Conservation (phyloP, 148 eudicot genomes). For the Chenopodium berlandieri region DNA sequence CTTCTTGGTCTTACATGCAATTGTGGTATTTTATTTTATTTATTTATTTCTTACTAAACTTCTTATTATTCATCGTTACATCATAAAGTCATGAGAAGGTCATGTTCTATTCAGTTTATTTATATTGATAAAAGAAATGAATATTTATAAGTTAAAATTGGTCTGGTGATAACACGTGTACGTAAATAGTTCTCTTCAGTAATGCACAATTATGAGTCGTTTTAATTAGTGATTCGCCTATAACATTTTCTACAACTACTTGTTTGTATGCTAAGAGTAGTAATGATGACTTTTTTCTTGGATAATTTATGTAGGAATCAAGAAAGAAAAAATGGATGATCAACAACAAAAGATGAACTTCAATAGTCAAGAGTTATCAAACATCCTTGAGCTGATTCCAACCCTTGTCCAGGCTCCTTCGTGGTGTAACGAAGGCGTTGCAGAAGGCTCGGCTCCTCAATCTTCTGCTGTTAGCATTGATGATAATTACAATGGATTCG, state of each 20-base stretch:
- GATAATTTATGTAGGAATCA: constrained; percentile 23
- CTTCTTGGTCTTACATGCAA: not conserved
- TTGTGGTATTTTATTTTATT: not conserved
- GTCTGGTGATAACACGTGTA: no score
- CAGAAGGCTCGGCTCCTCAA: constrained; percentile 33
- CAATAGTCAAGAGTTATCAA: constrained; percentile 56
- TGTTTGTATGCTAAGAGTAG: not conserved
- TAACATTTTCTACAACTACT: no score
- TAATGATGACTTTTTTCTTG: not conserved
- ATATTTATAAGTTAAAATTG: no score
- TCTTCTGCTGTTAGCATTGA: constrained; percentile 31
- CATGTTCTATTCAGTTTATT: no score
- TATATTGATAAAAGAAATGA: no score
- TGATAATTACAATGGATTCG: constrained; percentile 24
- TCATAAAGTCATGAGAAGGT: no score
- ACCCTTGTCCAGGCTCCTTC: constrained; percentile 44
- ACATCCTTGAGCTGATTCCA: constrained; percentile 67
- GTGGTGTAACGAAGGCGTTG: constrained; percentile 47
- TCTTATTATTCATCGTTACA: no score
- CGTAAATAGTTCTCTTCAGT: no score
- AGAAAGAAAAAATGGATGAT: constrained; percentile 34
- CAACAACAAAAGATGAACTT: constrained; percentile 38
- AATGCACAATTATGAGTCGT: no score
- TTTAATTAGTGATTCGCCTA: no score
- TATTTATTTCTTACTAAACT: no score